Conservation (phyloP, 2,329 filamentous ascomycete species). For the Cladosporium sp. region DNA sequence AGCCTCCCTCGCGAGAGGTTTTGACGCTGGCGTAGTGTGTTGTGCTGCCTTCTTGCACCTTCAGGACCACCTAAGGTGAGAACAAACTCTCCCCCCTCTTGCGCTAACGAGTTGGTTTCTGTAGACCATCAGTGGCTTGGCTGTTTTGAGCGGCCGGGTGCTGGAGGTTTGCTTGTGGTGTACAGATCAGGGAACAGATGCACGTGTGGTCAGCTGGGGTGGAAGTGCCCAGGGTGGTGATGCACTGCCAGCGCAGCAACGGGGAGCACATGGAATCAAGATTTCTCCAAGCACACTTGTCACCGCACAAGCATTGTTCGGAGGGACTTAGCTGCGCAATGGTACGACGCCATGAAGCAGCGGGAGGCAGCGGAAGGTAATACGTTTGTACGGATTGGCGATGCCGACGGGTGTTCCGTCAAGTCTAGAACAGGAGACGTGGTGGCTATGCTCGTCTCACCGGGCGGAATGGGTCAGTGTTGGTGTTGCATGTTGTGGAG, state of each 20-base stretch:
- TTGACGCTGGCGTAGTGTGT: background rate
- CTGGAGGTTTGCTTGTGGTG: background rate
- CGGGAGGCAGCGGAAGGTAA: background rate
- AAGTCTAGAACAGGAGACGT: background rate
- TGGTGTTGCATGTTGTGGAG: background rate
- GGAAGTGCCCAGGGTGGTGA: background rate
- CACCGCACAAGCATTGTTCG: background rate
- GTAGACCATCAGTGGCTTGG: no score
- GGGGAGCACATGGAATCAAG: background rate
- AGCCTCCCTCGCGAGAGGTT: background rate
- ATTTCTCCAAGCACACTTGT: background rate
- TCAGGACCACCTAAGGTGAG: no score
- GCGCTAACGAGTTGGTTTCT: no score
- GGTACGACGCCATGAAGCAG: background rate
- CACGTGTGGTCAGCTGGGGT: background rate
- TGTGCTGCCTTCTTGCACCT: background rate
- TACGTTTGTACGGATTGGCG: background rate
- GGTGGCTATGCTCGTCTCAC: background rate
- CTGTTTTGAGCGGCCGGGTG: no score
- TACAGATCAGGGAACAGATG: background rate
- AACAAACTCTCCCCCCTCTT: no score
- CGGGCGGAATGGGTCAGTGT: background rate
- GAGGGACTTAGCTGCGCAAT: background rate
- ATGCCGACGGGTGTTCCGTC: background rate
- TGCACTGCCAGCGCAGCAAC: background rate